Conservation (phyloP, 768 basidiomycete species). For the Mycena belliarum region DNA sequence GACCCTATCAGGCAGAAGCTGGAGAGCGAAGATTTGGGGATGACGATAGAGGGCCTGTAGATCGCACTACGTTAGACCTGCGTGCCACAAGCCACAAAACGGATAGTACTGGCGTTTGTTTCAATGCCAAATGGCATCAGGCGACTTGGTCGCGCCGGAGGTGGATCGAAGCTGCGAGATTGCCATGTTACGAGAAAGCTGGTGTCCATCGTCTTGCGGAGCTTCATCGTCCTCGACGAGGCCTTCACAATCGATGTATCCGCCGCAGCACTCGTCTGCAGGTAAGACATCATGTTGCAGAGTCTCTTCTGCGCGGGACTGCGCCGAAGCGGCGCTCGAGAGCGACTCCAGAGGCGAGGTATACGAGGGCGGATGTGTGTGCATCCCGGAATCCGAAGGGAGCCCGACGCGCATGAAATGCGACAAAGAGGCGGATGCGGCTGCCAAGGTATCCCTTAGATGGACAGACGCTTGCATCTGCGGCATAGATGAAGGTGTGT, state of each 20-base stretch:
- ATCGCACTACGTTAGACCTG: neutral
- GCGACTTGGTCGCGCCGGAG: neutral
- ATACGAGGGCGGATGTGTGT: neutral
- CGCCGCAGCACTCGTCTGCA: constrained; percentile 11
- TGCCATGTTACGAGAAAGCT: neutral
- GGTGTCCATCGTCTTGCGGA: neutral
- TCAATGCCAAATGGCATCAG: too few species aligned
- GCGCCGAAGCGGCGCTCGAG: neutral
- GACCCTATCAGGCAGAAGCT: constrained; percentile 68
- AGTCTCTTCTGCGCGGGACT: neutral
- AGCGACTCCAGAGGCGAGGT: neutral
- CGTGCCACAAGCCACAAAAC: neutral
- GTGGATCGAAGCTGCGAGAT: neutral
- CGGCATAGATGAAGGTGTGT: constrained; percentile 10
- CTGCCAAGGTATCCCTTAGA: constrained; percentile 48
- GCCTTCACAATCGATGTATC: constrained; percentile 1
- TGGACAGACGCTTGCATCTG: constrained; percentile 57
- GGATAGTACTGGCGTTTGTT: too few species aligned
- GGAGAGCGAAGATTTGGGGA: constrained; percentile 73
- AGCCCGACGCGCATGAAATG: constrained; percentile 35
- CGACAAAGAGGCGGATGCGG: constrained; percentile 49
- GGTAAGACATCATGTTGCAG: too few species aligned
- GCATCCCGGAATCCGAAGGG: neutral
- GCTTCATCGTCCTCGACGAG: neutral
- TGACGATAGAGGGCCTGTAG: constrained; percentile 68